A percentile compares a stretch with the other conserved stretches of the same genome.
Conservation (phyloP, 2,329 filamentous ascomycete genomes). For the Hansfordia pulvinata region DNA sequence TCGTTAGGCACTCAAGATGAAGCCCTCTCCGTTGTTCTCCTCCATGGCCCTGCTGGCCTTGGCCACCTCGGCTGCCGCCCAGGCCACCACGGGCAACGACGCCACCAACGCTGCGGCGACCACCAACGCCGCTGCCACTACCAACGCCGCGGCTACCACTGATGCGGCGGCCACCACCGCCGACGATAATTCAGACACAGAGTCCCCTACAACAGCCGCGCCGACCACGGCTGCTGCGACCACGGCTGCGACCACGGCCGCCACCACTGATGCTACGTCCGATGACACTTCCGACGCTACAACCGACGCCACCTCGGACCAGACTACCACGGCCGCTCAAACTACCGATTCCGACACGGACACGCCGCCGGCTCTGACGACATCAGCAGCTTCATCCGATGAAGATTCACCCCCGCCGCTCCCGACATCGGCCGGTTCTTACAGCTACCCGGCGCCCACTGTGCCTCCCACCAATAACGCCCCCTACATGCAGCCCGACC, state of each 20-base stretch:
- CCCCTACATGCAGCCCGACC: slow-evolving; percentile 83
- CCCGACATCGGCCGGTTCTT: slow-evolving; percentile 40
- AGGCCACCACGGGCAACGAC: slow-evolving; percentile 8
- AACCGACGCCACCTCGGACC: slow-evolving; percentile 6
- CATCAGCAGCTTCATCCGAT: background rate
- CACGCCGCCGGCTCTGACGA: background rate
- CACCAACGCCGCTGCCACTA: slow-evolving; percentile 5
- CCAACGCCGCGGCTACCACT: slow-evolving; percentile 3
- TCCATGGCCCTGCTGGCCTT: slow-evolving; percentile 9
- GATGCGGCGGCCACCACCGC: slow-evolving; percentile 1
- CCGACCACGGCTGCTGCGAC: slow-evolving; percentile 4
- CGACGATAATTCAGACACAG: slow-evolving; percentile 3
- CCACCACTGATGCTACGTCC: slow-evolving; percentile 6
- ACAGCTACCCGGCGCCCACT: slow-evolving; percentile 55
- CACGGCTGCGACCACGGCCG: slow-evolving; percentile 5
- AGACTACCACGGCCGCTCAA: slow-evolving; percentile 1
- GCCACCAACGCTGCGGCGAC: slow-evolving; percentile 4
- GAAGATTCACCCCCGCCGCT: slow-evolving; percentile 13
- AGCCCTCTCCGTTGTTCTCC: slow-evolving; percentile 13
- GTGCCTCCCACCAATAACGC: slow-evolving; percentile 76
- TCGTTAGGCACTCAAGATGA: too few species aligned
- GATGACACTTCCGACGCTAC: slow-evolving; percentile 3
- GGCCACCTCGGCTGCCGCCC: slow-evolving; percentile 11
- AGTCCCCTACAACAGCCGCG: slow-evolving; percentile 5
- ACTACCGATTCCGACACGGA: slow-evolving; percentile 2